A percentile compares a stretch with the other conserved stretches of the same genome.
phyloP scores from a whole-genome alignment of 75 land plant genomes.

The Sequoia sempervirens region DNA sequence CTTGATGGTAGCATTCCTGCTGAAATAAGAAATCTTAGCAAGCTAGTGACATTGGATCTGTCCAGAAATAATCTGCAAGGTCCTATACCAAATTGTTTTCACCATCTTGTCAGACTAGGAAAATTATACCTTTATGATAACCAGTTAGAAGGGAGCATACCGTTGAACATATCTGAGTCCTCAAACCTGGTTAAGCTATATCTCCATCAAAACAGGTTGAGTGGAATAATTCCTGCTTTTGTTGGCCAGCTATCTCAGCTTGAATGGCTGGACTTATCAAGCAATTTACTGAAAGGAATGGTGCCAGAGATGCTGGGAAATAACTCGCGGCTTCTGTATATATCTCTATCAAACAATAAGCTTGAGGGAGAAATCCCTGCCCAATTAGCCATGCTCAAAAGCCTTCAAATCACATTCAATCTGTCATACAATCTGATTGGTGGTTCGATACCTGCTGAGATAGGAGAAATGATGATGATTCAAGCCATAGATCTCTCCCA shows the following conservation, averaged over 20 bases:
- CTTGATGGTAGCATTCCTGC: background rate
- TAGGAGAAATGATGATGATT: background rate
- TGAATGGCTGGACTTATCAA: background rate
- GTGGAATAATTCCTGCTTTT: background rate
- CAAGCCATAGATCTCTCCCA: background rate
- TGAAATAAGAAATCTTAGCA: background rate
- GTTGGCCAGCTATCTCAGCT: background rate
- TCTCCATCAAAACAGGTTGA: background rate
- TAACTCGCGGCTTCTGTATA: background rate
- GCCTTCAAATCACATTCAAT: background rate
- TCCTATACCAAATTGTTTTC: background rate
- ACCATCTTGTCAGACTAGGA: constrained; percentile 7
- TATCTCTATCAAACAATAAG: background rate
- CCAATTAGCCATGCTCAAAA: background rate
- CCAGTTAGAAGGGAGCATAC: background rate
- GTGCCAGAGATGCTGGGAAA: background rate
- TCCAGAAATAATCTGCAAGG: background rate
- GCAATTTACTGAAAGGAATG: background rate
- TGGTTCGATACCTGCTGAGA: background rate
- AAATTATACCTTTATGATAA: background rate
- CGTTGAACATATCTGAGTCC: background rate
- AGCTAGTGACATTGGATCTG: background rate
- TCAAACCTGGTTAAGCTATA: background rate
- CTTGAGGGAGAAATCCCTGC: background rate
- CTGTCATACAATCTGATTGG: constrained; percentile 7